A percentile compares a stretch with the other conserved stretches of the same genome.
Evolutionary conservation across 192 early-diverging fungal species (phyloP).

Genomic region (Coemansia sp.): DNA sequence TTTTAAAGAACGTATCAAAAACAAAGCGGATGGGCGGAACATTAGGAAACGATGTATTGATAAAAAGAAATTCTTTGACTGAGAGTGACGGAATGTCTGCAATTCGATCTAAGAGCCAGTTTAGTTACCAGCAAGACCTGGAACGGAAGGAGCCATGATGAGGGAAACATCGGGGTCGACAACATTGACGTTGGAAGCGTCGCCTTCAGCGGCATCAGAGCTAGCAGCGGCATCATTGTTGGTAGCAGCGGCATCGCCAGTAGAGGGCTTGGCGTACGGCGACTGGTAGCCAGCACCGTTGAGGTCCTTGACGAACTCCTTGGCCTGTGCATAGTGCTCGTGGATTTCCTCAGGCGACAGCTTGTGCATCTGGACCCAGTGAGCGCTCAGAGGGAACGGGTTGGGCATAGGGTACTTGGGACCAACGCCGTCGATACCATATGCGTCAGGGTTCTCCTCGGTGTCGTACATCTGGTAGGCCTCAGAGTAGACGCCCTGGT

Average conservation of each 20-base stretch:
- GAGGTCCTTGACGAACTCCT: slow-evolving; percentile 48
- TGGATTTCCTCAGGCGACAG: slow-evolving; percentile 36
- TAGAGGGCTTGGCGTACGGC: slow-evolving; percentile 38
- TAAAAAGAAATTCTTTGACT: too few relatives aligned
- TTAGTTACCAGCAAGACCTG: too few relatives aligned
- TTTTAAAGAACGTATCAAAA: too few relatives aligned
- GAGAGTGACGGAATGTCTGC: too few relatives aligned
- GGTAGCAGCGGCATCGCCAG: background rate
- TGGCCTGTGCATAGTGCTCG: slow-evolving; percentile 35
- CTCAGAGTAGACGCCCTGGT: slow-evolving; percentile 21
- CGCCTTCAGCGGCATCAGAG: background rate
- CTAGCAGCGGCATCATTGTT: slow-evolving; percentile 5
- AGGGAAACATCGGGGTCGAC: background rate
- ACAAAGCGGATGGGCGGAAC: background rate
- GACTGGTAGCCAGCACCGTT: slow-evolving; percentile 47
- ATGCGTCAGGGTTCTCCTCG: background rate
- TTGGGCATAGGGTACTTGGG: slow-evolving; percentile 48
- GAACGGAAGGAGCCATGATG: too few relatives aligned
- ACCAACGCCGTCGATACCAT: slow-evolving; percentile 22
- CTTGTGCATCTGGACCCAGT: slow-evolving; percentile 45
- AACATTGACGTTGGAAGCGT: background rate
- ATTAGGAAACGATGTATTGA: background rate
- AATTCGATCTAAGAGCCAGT: too few relatives aligned
- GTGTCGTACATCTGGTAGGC: slow-evolving; percentile 13
- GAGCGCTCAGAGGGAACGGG: slow-evolving; percentile 33